Conservation (phyloP, 2,329 filamentous ascomycete genomes). For the Aspergillus fumigatus region DNA sequence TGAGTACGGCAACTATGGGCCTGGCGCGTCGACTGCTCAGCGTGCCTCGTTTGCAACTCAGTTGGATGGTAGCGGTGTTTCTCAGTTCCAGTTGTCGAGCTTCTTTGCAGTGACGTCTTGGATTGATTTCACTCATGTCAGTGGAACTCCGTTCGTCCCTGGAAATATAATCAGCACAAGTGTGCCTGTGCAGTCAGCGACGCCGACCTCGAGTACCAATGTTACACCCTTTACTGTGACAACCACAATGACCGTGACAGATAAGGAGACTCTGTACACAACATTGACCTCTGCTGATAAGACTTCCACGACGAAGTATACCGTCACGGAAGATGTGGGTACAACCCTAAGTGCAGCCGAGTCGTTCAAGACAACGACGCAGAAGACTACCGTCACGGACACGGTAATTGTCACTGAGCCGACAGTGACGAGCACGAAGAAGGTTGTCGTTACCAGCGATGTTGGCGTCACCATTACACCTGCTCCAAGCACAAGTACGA, state of each 20-base stretch:
- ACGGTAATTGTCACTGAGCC: slow-evolving; percentile 21
- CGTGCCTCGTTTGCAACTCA: slow-evolving; percentile 36
- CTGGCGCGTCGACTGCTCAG: slow-evolving; percentile 28
- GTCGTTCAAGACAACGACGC: slow-evolving; percentile 12
- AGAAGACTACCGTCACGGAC: slow-evolving; percentile 20
- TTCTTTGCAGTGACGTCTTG: slow-evolving; percentile 40
- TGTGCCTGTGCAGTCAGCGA: slow-evolving; percentile 13
- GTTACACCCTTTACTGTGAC: neutral
- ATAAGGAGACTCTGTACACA: slow-evolving; percentile 11
- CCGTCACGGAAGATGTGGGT: slow-evolving; percentile 2
- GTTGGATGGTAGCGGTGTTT: slow-evolving; percentile 31
- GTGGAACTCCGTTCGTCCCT: slow-evolving; percentile 34
- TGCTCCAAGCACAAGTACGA: slow-evolving; percentile 18
- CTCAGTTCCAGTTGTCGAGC: slow-evolving; percentile 37
- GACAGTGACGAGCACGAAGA: slow-evolving; percentile 24
- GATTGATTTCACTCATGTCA: slow-evolving; percentile 40
- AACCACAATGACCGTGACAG: slow-evolving; percentile 22
- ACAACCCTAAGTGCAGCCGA: slow-evolving; percentile 3
- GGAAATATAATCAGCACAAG: slow-evolving; percentile 4
- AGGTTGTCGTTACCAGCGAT: slow-evolving; percentile 22
- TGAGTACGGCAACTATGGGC: slow-evolving; percentile 36
- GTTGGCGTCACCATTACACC: slow-evolving; percentile 32
- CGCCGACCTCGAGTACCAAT: slow-evolving; percentile 1
- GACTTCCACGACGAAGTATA: slow-evolving; percentile 7
- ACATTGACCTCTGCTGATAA: slow-evolving; percentile 12